Base-by-base conservation (phyloP, 257 asterid species). In the Prunella vulgaris region DNA sequence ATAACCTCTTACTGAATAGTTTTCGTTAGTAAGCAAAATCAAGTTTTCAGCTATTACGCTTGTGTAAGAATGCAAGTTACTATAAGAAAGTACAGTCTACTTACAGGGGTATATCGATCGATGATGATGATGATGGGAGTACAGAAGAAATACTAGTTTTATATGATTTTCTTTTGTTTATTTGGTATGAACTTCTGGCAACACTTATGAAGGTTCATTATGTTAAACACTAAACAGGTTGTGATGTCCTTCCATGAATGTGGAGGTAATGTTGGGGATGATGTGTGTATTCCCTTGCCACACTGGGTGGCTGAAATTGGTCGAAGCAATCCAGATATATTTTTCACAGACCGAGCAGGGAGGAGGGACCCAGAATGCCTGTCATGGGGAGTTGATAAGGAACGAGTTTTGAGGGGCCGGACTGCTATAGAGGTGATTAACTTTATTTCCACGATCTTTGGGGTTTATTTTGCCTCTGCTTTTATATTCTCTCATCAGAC, bases 371-470 rank as follows among this genome's bases (percentile, higher is more conserved):
- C 93, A 22, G 98, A 93, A 73, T 93, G 97, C 80, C 78, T 93
- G 40, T 90, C 98, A 25, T 93, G 98, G 98, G 98, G 98, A 52
- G 76, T 90, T 70, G 98, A 93, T 81, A 93, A 84, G 78, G 97
- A 90, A 79, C 83, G 98, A 60, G 90, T 93, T 75, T 79, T 93
- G 77, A 84, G 90, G 84, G 96, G 98, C 37, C 93, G 98, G 33
- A 93, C 95, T 42, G 95, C 90, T 62, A 62, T 84, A 66, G 98
- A 93, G 95, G 98, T 93, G 83, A 76, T 78, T 64, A 40, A 64
- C 67, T 72, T 57, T 57, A 74, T 71, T 67, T 70, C 65, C 65
- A 27, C 38, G 4, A 20, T 21, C 4, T 15, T 42, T 63, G 32
- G 42, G 37, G 65, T 37, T 77, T 49, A 61, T 17, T 58, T 66